Evolutionary conservation across 768 basidiomycete species (phyloP).

Genomic region (Boletus pseudopeckii): DNA sequence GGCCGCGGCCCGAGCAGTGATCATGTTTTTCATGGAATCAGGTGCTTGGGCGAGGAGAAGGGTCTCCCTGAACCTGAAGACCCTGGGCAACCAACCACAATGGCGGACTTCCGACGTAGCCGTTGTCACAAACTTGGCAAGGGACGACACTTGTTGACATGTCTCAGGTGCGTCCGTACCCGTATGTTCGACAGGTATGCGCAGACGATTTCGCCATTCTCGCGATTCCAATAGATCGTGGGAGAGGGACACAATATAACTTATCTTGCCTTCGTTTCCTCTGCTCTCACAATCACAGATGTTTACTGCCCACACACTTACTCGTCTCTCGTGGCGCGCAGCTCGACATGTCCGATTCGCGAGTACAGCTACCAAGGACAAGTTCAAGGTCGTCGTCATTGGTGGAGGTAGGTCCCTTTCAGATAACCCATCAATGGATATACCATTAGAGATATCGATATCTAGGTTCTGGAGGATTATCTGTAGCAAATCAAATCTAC

Average conservation of each 20-base stretch:
- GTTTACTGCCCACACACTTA: slow-evolving; percentile 1
- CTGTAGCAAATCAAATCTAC: slow-evolving; percentile 85
- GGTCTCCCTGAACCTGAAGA: background rate
- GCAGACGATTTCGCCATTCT: slow-evolving; percentile 13
- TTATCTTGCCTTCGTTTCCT: background rate
- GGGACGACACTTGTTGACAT: background rate
- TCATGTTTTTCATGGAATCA: slow-evolving; percentile 66
- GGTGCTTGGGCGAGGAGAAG: slow-evolving; percentile 30
- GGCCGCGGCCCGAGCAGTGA: slow-evolving; percentile 45
- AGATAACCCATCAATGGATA: background rate
- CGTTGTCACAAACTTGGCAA: background rate
- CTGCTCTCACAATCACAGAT: slow-evolving; percentile 1
- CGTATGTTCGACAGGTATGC: too few relatives aligned
- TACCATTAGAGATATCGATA: slow-evolving; percentile 1
- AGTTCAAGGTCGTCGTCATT: slow-evolving; percentile 81
- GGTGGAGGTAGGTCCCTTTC: slow-evolving; percentile 65
- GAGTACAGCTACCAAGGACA: slow-evolving; percentile 39
- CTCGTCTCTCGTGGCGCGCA: slow-evolving; percentile 4
- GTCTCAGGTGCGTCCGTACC: background rate
- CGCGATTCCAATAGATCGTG: slow-evolving; percentile 4
- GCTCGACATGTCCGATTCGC: slow-evolving; percentile 17
- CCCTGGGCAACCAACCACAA: background rate
- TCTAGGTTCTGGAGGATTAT: slow-evolving; percentile 76
- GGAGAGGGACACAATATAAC: background rate
- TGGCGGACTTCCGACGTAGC: too few relatives aligned